These are phyloP conservation scores for Corniculantispora saksenae DNA, from an alignment of 2,329 filamentous ascomycete species.

Conservation along the genomic window DNA sequence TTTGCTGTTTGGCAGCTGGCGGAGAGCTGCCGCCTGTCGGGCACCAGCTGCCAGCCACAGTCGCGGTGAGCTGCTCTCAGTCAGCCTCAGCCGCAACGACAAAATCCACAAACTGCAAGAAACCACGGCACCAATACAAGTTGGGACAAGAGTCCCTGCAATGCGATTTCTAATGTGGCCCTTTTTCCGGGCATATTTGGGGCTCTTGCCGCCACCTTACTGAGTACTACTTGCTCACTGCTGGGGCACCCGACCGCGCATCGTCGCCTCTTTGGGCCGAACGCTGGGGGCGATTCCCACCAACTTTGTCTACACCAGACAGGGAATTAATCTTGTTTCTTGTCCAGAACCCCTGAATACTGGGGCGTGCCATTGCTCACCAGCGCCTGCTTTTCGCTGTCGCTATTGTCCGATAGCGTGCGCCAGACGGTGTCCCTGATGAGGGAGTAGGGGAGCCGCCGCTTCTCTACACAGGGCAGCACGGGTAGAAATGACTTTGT, in stretches of 20 bases:
- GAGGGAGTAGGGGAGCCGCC: not conserved
- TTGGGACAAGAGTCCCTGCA: not conserved
- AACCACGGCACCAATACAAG: not conserved
- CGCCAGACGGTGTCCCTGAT: not conserved
- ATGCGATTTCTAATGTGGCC: not conserved
- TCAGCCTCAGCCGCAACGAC: constrained; percentile 10
- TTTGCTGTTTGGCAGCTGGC: constrained; percentile 8
- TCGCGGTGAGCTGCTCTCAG: not conserved
- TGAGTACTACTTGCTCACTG: not conserved
- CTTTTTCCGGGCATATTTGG: not conserved
- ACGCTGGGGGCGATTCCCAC: not conserved
- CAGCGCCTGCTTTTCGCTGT: not conserved
- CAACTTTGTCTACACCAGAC: not conserved
- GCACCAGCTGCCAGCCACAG: not conserved
- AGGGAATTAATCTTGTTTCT: constrained; percentile 9
- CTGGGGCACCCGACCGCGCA: not conserved
- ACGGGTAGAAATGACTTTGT: constrained; percentile 6
- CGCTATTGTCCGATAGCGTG: not conserved
- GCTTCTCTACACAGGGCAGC: not conserved
- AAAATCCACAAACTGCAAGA: constrained; percentile 5
- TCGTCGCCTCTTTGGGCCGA: constrained; percentile 8
- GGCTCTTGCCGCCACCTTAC: not conserved
- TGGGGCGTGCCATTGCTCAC: not conserved
- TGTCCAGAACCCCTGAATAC: not conserved
- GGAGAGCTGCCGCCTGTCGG: not conserved